phyloP scores from a whole-genome alignment of 768 basidiomycete genomes.

The Strobilomyces echinocephalus region DNA sequence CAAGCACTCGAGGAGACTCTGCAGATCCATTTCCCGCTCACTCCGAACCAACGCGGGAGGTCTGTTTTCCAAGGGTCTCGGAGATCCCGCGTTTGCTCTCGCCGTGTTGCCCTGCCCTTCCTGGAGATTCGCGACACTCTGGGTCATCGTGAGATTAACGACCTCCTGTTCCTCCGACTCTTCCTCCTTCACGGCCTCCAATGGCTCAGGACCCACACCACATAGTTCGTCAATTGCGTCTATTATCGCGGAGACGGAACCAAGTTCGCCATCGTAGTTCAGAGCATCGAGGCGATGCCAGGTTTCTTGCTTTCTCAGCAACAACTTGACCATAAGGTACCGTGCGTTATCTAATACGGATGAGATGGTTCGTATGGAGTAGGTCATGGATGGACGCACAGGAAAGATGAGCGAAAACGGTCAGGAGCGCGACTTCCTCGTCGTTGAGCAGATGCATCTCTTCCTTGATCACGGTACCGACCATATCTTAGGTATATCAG shows the following conservation, averaged over 20 bases:
- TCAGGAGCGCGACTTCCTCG: slow-evolving; percentile 43
- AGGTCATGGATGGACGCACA: slow-evolving; percentile 38
- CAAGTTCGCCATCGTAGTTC: slow-evolving; percentile 41
- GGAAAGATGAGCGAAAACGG: slow-evolving; percentile 39
- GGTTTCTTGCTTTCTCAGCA: slow-evolving; percentile 53
- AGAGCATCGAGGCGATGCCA: slow-evolving; percentile 49
- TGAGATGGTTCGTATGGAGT: slow-evolving; percentile 6
- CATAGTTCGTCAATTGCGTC: slow-evolving; percentile 46
- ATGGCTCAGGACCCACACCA: slow-evolving; percentile 2
- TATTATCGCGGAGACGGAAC: slow-evolving; percentile 32
- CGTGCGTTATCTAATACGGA: slow-evolving; percentile 43
- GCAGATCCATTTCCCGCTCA: slow-evolving; percentile 37
- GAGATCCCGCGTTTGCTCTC: slow-evolving; percentile 2
- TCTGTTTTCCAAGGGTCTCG: slow-evolving; percentile 6
- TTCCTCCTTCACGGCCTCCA: slow-evolving; percentile 12
- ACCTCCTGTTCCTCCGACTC: slow-evolving; percentile 25
- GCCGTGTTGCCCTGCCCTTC: slow-evolving; percentile 5
- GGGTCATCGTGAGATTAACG: slow-evolving; percentile 35
- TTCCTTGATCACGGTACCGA: slow-evolving; percentile 44
- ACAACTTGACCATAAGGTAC: slow-evolving; percentile 59
- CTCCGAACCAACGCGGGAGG: slow-evolving; percentile 35
- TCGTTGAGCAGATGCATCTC: slow-evolving; percentile 51
- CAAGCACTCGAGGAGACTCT: slow-evolving; percentile 41
- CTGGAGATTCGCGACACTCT: slow-evolving; percentile 8
- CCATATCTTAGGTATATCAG: slow-evolving; percentile 44